Percentiles rank a stretch among this genome's conserved stretches.
Evolutionary conservation across 2,329 filamentous ascomycete species (phyloP).

Genomic region (Beauveria medogensis): DNA sequence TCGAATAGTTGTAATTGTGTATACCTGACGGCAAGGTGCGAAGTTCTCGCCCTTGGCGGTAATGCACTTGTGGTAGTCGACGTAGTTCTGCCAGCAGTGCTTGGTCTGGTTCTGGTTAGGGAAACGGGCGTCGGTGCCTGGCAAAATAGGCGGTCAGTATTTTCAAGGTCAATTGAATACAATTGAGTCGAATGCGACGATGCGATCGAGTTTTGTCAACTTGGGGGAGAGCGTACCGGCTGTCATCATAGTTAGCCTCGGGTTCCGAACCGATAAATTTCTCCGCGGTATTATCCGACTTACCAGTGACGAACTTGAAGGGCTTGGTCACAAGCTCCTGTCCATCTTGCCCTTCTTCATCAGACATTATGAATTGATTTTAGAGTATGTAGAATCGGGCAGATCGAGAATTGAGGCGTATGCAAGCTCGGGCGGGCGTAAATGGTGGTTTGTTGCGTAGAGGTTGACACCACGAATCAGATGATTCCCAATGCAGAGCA

Average conservation of each 20-base stretch:
- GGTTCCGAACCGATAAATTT: slow-evolving; percentile 23
- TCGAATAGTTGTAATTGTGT: slow-evolving; percentile 11
- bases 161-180: background rate
- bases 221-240: slow-evolving; percentile 32
- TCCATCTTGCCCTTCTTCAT: slow-evolving; percentile 66
- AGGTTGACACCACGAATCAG: slow-evolving; percentile 32
- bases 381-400: slow-evolving; percentile 16
- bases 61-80: slow-evolving; percentile 99
- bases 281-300: slow-evolving; percentile 36
- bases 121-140: slow-evolving; percentile 98
- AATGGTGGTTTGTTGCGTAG: slow-evolving; percentile 26
- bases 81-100: slow-evolving; percentile 99
- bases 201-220: slow-evolving; percentile 14
- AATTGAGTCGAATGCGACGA: slow-evolving; percentile 22
- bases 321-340: slow-evolving; percentile 83
- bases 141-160: slow-evolving; percentile 12
- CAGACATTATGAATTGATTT: slow-evolving; percentile 66
- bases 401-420: slow-evolving; percentile 26
- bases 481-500: slow-evolving; percentile 29
- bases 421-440: slow-evolving; percentile 23
- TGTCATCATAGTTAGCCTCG: slow-evolving; percentile 35
- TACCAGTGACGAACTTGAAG: slow-evolving; percentile 99
- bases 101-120: slow-evolving; percentile 98
- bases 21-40: slow-evolving; percentile 90
- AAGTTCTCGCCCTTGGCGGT: slow-evolving; percentile 98